Evolutionary conservation across 1,284 basidiomycete genomes (phyloP), one percentile per base, ranked within the genome.

Genomic region (Ceratobasidium sp.): DNA sequence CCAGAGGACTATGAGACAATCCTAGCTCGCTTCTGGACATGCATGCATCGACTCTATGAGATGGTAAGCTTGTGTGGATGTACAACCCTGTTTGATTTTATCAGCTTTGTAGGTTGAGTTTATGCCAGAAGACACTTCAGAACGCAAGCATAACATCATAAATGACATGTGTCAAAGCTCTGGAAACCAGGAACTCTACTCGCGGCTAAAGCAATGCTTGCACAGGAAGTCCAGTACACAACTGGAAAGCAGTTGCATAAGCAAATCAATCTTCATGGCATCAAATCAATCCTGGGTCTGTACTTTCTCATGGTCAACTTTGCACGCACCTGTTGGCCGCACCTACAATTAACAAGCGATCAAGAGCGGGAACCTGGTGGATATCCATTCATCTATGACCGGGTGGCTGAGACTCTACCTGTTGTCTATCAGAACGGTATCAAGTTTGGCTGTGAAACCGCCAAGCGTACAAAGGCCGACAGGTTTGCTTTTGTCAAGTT

Each of bases 31-130:
- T 64, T 64, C 37, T 84, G 84, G 84, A 77, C 83, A 3, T 76
- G 80, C 53, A 81, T 76, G 15, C 82, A 82, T 51, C 80, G 81
- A 0, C 35, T 83, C 2, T 81, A 83, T 69, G 83, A 84, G 66
- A 78, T 82, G 47, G 80, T 78, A 58, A 39, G 60, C 33, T 33
- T 77, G 6, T n/a, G 13, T 17, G 5, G 17, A 60, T 37, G 17
- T 53, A 6, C 11, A n/a, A 51, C 39, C 15, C 26, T 15, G 17
- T 20, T 33, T 45, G 11, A 49, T 20, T 23, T 20, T 20, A 23
- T 20, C 20, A 49, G 42, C 42, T 49, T 49, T 49, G 6, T 37
- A 67, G 49, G 26, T 67, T 17, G 15, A 51, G 47, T 51, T 35
- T 26, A 10, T 67, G 26, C 65, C 49, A 8, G 65, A 67, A 8